These are phyloP conservation scores for Solanum ossicruentum DNA, from an alignment of 257 asterid species.

Conservation along the genomic window DNA sequence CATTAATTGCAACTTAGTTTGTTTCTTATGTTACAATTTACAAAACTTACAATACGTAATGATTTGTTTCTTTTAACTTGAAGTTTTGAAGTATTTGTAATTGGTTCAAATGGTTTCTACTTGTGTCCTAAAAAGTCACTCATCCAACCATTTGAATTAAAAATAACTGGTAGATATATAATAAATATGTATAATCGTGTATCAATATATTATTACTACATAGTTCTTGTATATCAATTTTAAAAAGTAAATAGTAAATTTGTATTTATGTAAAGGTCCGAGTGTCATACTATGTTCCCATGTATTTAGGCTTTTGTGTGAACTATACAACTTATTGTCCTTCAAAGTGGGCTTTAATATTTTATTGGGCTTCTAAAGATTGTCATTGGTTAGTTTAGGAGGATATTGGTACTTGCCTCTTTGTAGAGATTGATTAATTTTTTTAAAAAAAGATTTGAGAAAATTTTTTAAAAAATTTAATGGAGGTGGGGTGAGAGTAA, in stretches of 20 bases:
- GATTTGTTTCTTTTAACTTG: background rate
- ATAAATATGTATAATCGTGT: background rate
- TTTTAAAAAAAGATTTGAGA: too few species aligned
- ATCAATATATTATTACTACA: background rate
- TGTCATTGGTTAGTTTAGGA: background rate
- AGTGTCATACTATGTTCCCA: background rate
- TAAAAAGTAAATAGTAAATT: background rate
- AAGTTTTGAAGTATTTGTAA: background rate
- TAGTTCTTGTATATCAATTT: background rate
- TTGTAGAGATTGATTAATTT: background rate
- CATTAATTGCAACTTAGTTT: background rate
- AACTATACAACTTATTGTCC: background rate
- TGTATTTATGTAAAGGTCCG: background rate
- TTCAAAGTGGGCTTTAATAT: background rate
- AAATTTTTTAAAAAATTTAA: too few species aligned
- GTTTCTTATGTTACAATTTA: too few species aligned
- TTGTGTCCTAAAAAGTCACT: background rate
- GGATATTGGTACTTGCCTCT: background rate
- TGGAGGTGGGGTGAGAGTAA: too few species aligned
- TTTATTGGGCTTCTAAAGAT: background rate
- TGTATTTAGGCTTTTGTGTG: background rate
- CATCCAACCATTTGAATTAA: background rate
- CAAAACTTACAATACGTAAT: background rate
- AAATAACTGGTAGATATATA: background rate
- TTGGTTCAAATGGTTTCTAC: background rate